Base-by-base conservation (phyloP, 2,329 filamentous ascomycete genomes). In the Fusarium sp. region DNA sequence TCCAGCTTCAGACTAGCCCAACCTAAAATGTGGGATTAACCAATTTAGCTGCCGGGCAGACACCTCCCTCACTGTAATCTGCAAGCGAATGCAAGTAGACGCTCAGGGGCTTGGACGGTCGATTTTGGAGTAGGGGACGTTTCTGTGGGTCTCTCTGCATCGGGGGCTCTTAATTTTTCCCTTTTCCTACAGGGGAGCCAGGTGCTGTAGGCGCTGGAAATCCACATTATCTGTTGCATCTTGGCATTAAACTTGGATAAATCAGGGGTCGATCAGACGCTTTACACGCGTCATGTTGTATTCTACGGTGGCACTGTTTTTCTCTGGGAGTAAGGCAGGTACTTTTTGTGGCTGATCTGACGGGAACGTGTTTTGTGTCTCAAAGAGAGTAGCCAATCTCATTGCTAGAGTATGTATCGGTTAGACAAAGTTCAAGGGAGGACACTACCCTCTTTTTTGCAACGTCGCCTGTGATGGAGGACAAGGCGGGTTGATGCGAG, bases 11-110 rank as follows among this genome's bases (percentile, higher is more conserved):
- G 58, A 51, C 66, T 64, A 69, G 58, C 41, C 29, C 56, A 64
- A 58, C 58, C 45, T 69, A 69, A 70, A 65, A 60, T 72, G 71
- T 74, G 60, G 68, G 60, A 74, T 72, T 66, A 60, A 72, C 64
- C 72, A 73, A 74, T 74, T 74, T 69, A 72, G 68, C 68, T 72
- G 68, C 68, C 41, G 38, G 8, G n/a, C n/a, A n/a, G 52, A 31
- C 56, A 60, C 55, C 12, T 52, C 14, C 0, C 3, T 7, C 11
- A 14, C 21, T 9, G 2, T n/a, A 25, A 5, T 10, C 42, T 25
- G 23, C 23, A 4, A 18, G 18, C 25, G 42, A 45, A 45, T 25
- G 7, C 16, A 45, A 8, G 72, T 73, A 73, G 23, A 10, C 18
- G 2, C 39, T 71, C 66, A 71, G 67, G 70, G 70, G 70, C 66